Evolutionary conservation across 345 rosid species (phyloP), one percentile per base, ranked within the genome.

Genomic region (Nasturtium officinale): DNA sequence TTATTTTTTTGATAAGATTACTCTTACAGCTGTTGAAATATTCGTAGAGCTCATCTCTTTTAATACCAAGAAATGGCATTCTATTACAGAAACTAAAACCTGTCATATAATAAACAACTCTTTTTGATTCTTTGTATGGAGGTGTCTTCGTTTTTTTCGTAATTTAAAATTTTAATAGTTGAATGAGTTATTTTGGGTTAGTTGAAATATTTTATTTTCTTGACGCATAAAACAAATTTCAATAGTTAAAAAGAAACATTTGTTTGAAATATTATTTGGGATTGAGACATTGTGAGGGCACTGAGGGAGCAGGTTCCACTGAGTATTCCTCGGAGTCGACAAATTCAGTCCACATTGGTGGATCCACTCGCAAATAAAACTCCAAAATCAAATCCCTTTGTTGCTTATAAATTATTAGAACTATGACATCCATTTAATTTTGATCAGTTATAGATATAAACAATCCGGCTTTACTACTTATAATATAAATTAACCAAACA

Each of bases 261-360:
- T 38, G 20, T 26, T 16, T 57, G n/a, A 3, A 26, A 37, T 23
- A 35, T 59, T 33, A 58, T 61, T 16, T 65, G 30, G 13, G 45
- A 59, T 15, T 51, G 40, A 16, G 62, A 68, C 52, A 67, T 42
- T 33, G 51, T 45, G 55, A 68, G 12, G 69, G 45, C 30, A 7
- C 3, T 12, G 17, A 71, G 21, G 67, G 11, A 30, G 28, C 61
- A 66, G 25, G 61, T 47, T 18, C 53, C 53, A 66, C 43, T 25
- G 21, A 29, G 67, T 38, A 50, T 15, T 59, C 68, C 55, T 58
- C 38, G 78, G 43, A 68, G 56, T 53, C 64, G 0, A 61, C 55
- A 69, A 68, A 32, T 20, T 51, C 16, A 28, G 65, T 45, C 56
- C 51, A 75, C 70, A 69, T 68, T 68, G 42, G 43, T 61, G 43